Conservation (phyloP, 2,329 filamentous ascomycete genomes). For the Cytospora chrysosperma region DNA sequence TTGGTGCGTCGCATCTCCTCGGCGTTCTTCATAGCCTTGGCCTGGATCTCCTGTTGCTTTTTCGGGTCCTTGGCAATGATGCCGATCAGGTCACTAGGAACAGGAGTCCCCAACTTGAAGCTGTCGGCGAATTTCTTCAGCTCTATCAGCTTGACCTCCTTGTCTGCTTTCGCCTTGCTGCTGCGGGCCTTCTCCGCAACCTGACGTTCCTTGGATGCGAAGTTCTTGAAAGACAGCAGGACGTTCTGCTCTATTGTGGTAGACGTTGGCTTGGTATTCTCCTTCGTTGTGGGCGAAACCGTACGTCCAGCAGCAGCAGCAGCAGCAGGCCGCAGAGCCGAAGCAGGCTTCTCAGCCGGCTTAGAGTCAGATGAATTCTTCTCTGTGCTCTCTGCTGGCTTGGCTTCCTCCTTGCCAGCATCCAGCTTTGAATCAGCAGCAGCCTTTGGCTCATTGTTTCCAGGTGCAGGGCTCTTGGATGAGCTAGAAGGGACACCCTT, state of each 20-base stretch:
- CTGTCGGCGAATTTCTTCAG: constrained; percentile 90
- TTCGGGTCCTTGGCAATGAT: constrained; percentile 96
- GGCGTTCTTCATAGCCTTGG: constrained; percentile 77
- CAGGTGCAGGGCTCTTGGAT: constrained; percentile 29
- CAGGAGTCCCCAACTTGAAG: constrained; percentile 92
- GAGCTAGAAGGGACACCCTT: constrained; percentile 30
- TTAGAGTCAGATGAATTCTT: constrained; percentile 29
- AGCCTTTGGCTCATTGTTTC: constrained; percentile 34
- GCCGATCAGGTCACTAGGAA: constrained; percentile 85
- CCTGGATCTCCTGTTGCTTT: constrained; percentile 91
- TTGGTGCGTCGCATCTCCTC: constrained; percentile 50
- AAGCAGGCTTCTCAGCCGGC: constrained; percentile 22
- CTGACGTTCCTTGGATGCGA: constrained; percentile 57
- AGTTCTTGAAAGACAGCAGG: constrained; percentile 62
- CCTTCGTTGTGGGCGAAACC: constrained; percentile 41
- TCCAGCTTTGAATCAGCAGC: constrained; percentile 28
- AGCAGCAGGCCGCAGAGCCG: constrained; percentile 33
- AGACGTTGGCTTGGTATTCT: constrained; percentile 47
- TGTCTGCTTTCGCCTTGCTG: constrained; percentile 68
- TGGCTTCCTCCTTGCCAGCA: constrained; percentile 33
- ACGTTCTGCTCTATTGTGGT: constrained; percentile 64
- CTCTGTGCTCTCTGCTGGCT: constrained; percentile 31
- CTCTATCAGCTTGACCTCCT: constrained; percentile 89
- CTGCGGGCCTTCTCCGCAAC: constrained; percentile 56
- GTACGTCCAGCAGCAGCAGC: constrained; percentile 39